phyloP scores from a whole-genome alignment of 2,329 filamentous ascomycete species.

The Trichoderma aggressivum region DNA sequence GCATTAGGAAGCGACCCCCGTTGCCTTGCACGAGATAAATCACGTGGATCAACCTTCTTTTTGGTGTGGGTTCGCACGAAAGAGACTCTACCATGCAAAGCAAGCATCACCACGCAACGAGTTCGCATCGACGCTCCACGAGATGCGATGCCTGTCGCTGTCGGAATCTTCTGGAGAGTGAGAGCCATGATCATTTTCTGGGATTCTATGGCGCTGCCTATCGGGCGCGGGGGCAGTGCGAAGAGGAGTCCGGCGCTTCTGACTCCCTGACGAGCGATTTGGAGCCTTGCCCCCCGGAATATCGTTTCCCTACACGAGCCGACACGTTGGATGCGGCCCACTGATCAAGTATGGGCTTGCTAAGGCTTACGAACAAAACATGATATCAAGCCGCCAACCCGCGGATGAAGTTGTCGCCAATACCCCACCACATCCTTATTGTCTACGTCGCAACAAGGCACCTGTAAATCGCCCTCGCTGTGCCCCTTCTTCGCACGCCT shows the following conservation, averaged over 20 bases:
- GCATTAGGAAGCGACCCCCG: not conserved
- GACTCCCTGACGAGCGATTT: slow-evolving; percentile 16
- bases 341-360: not conserved
- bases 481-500: not conserved
- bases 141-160: slow-evolving; percentile 3
- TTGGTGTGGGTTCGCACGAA: not conserved
- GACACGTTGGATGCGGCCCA: slow-evolving; percentile 2
- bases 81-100: slow-evolving; percentile 12
- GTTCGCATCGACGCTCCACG: slow-evolving; percentile 8
- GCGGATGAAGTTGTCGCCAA: not conserved
- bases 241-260: not conserved
- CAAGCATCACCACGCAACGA: slow-evolving; percentile 13
- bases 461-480: slow-evolving; percentile 3
- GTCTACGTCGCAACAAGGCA: not conserved
- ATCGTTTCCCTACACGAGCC: slow-evolving; percentile 7
- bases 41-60: slow-evolving; percentile 3
- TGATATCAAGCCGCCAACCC: not conserved
- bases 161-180: not conserved
- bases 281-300: not conserved
- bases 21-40: not conserved
- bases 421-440: not conserved
- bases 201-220: not conserved
- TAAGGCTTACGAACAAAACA: not conserved
- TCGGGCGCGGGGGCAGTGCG: not conserved
- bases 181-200: not conserved